These are phyloP conservation scores for Erythrobasidium yunnanense DNA, from an alignment of 768 basidiomycete genomes.

Conservation along the genomic window DNA sequence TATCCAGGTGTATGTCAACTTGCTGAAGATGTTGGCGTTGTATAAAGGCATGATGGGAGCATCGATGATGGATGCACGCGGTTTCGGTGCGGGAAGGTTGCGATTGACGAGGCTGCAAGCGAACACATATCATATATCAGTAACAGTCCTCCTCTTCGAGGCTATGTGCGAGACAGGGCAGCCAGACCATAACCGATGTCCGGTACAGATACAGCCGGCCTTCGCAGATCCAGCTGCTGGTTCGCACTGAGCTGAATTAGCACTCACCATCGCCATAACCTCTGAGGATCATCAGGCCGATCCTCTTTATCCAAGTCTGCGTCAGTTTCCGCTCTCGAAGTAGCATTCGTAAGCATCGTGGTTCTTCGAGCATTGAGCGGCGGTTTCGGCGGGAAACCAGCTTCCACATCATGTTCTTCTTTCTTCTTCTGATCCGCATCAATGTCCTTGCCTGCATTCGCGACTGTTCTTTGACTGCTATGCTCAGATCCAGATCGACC, in stretches of 20 bases:
- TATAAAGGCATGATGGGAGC: constrained; percentile 55
- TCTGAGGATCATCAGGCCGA: neutral
- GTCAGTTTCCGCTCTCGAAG: neutral
- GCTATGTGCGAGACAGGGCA: too few relatives aligned
- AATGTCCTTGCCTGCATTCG: too few relatives aligned
- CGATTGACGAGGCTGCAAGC: constrained; percentile 21
- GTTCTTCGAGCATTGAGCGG: neutral
- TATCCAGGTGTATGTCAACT: constrained; percentile 59
- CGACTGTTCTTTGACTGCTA: too few relatives aligned
- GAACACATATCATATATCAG: too few relatives aligned
- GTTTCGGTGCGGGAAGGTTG: constrained; percentile 12
- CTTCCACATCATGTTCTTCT: too few relatives aligned
- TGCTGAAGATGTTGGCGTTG: constrained; percentile 51
- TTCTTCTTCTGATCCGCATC: too few relatives aligned
- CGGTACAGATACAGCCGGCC: too few relatives aligned
- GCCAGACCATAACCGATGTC: too few relatives aligned
- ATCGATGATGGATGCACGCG: constrained; percentile 41
- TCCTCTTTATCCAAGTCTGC: neutral
- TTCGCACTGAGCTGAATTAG: neutral
- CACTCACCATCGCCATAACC: constrained; percentile 6
- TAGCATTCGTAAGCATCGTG: neutral
- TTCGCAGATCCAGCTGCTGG: neutral
- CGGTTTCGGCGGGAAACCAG: too few relatives aligned
- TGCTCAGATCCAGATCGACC: too few relatives aligned
- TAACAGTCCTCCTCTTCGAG: too few relatives aligned